These are phyloP conservation scores for Diaporthe ampelina DNA, from an alignment of 2,329 filamentous ascomycete genomes.

Conservation along the genomic window DNA sequence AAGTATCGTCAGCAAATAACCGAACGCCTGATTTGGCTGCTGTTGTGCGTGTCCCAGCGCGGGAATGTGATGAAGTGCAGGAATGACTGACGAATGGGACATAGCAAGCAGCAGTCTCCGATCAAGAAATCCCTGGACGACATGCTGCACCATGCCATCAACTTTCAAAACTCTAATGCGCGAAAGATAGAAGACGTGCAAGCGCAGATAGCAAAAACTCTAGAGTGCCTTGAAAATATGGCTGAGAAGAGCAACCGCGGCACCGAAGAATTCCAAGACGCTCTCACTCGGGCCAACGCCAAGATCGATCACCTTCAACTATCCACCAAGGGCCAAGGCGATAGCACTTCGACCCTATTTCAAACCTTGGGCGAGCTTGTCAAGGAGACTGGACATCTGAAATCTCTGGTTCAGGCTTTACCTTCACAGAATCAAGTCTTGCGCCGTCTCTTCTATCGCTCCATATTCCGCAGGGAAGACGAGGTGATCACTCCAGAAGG, in stretches of 20 bases:
- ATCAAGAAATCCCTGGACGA: slow-evolving; percentile 19
- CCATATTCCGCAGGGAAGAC: slow-evolving; percentile 28
- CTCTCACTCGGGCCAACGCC: neutral
- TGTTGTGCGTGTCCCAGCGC: neutral
- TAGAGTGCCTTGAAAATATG: neutral
- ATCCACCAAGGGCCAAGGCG: neutral
- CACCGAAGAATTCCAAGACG: neutral
- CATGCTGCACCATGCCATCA: slow-evolving; percentile 1
- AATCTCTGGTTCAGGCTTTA: neutral
- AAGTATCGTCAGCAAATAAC: slow-evolving; percentile 23
- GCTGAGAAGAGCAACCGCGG: too few species aligned
- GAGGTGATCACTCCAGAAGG: slow-evolving; percentile 40
- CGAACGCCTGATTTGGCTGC: slow-evolving; percentile 10
- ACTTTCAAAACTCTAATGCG: slow-evolving; percentile 1
- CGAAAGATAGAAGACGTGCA: slow-evolving; percentile 3
- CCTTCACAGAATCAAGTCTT: neutral
- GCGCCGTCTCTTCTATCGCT: slow-evolving; percentile 17
- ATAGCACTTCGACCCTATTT: neutral
- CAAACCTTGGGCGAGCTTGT: neutral
- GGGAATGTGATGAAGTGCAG: too few species aligned
- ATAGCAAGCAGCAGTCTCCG: slow-evolving; percentile 20
- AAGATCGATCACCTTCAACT: neutral
- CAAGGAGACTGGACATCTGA: neutral
- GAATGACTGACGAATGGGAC: neutral
- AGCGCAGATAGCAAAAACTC: neutral